Percentiles rank a stretch among this genome's conserved stretches.
phyloP scores from a whole-genome alignment of 164 flowering plant species.

The Cinnamomum chago region DNA sequence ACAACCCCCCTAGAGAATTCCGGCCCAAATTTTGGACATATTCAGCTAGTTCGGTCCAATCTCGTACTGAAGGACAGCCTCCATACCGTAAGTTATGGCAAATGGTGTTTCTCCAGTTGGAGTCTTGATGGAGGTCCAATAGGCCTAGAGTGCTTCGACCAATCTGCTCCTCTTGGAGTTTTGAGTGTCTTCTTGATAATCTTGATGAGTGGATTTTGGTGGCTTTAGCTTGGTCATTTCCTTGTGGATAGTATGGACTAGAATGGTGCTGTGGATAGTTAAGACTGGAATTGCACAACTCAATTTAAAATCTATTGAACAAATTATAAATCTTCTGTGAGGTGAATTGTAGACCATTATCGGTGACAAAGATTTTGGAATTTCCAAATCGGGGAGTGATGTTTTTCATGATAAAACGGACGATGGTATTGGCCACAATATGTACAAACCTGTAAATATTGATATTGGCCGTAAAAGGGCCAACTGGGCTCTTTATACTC shows the following conservation, averaged over 20 bases:
- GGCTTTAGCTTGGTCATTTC: neutral
- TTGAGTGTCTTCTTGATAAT: neutral
- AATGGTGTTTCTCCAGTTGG: no score
- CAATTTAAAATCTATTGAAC: no score
- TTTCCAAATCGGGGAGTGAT: neutral
- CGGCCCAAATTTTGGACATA: no score
- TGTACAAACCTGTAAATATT: neutral
- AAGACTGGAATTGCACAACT: no score
- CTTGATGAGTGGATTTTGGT: neutral
- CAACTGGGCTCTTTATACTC: constrained; percentile 32
- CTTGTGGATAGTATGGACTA: no score
- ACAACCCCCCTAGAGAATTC: no score
- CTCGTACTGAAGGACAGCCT: no score
- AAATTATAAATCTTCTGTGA: neutral
- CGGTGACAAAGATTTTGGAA: neutral
- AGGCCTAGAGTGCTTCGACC: neutral
- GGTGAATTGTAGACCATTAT: neutral
- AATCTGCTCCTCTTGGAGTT: neutral
- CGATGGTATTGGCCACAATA: neutral
- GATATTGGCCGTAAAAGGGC: no score
- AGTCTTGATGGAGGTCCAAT: no score
- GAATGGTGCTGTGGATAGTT: neutral
- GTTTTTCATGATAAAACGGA: neutral
- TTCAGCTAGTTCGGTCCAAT: no score
- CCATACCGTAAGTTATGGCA: no score